Percentiles rank a stretch among this genome's conserved stretches.
These are phyloP conservation scores for Botrytis fragariae DNA, from an alignment of 2,329 filamentous ascomycete species.

Conservation along the genomic window DNA sequence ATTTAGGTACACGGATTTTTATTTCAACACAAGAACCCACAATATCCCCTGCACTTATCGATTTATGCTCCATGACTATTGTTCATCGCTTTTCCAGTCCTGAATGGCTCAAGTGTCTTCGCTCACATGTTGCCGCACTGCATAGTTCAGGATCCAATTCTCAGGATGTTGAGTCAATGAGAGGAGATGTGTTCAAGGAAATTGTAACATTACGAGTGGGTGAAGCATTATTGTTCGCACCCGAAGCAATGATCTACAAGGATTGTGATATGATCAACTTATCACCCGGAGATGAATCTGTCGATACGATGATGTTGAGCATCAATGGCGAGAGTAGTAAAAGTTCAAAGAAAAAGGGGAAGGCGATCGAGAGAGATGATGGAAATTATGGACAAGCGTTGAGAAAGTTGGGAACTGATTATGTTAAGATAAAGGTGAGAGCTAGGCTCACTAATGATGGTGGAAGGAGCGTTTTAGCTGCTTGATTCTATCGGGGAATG, in stretches of 20 bases:
- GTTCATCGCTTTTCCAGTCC: constrained; percentile 71
- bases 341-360: too few species aligned
- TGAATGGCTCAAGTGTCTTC: constrained; percentile 49
- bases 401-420: constrained; percentile 1
- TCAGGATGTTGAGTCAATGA: constrained; percentile 26
- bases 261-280: neutral
- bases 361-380: too few species aligned
- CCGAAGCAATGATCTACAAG: constrained; percentile 43
- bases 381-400: neutral
- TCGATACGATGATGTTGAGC: neutral
- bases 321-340: too few species aligned
- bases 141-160: constrained; percentile 27
- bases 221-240: constrained; percentile 49
- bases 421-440: constrained; percentile 1
- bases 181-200: constrained; percentile 28
- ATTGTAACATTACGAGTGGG: constrained; percentile 50
- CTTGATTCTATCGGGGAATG: neutral
- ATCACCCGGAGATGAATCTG: neutral
- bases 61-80: constrained; percentile 68
- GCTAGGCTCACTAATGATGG: constrained; percentile 7
- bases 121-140: constrained; percentile 48
- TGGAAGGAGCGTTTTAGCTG: constrained; percentile 6
- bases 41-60: constrained; percentile 63
- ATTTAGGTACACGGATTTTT: constrained; percentile 63
- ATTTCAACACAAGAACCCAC: constrained; percentile 79